Base-by-base conservation (phyloP, 2,329 filamentous ascomycete species). In the Diplodia corticola region DNA sequence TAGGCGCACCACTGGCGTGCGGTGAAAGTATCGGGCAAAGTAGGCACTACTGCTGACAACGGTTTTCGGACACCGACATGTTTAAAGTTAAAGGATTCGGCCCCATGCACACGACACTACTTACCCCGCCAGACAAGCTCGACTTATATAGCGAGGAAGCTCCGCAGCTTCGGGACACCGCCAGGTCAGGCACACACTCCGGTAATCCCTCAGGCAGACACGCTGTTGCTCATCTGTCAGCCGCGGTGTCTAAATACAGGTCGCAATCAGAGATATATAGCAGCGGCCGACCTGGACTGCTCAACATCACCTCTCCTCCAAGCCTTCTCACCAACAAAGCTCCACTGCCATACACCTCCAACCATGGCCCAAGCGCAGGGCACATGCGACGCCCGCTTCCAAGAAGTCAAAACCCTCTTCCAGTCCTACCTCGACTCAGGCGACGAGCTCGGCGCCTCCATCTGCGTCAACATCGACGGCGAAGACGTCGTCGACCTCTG, bases 401-500 rank as follows among this genome's bases (percentile, higher is more conserved):
- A 72, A 0, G 57, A 71, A 0, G 69, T 83, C 26, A 72, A 75
- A 9, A 69, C 74, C 1, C 68, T 77, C 4, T 67, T 84, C 17
- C 69, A 77, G 33, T 35, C 75, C 3, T 72, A 73, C 28, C 51
- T 84, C 22, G 69, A 71, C 5, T 74, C 71, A 0, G 80, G 75
- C 20, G 71, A 77, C 2, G 82, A 84, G 49, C 63, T 82, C 9
- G 82, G 82, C 3, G 81, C 79, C 20, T 80, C 79, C 0, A 71
- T 84, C 24, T 75, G 70, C 24, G 74, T 83, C 60, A 80, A 75
- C 64, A 70, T 81, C 17, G 72, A 78, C 54, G 81, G 80, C 20
- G 66, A 76, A 15, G 73, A 75, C 26, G 80, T 80, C 17, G 70
- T 83, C n/a, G 80, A 84, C 67, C 67, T 83, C n/a, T 83, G 79